Conservation (phyloP, 2,329 filamentous ascomycete species). For the Phyllosticta capitalensis region DNA sequence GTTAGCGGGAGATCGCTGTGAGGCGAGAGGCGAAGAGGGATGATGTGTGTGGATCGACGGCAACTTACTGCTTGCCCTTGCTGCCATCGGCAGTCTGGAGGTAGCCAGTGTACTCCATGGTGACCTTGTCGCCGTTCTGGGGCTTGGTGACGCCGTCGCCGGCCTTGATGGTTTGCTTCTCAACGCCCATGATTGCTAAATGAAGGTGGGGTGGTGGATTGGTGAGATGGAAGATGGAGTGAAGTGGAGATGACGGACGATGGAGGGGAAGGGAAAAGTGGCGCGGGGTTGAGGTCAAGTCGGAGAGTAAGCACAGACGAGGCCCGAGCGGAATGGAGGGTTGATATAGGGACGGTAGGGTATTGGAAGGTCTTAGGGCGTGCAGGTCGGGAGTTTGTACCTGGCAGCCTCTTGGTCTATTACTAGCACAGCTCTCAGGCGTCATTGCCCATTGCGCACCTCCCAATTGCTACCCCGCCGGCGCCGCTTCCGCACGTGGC, state of each 20-base stretch:
- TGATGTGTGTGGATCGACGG: not conserved
- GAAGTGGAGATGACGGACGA: not conserved
- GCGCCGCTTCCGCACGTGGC: not conserved
- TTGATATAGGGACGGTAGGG: not conserved
- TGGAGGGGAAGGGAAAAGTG: not conserved
- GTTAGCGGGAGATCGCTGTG: not conserved
- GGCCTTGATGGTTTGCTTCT: conserved; percentile 52
- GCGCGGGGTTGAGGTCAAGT: not conserved
- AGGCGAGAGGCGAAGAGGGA: not conserved
- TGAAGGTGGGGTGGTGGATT: not conserved
- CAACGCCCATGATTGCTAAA: conserved; percentile 45
- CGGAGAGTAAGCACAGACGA: not conserved
- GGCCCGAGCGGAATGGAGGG: not conserved
- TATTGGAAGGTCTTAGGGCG: too few relatives aligned
- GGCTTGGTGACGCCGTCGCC: conserved; percentile 57
- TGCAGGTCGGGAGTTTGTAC: too few relatives aligned
- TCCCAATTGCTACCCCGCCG: not conserved
- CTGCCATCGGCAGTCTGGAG: conserved; percentile 59
- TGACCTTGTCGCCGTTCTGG: conserved; percentile 59
- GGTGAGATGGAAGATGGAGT: not conserved
- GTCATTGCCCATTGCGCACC: not conserved
- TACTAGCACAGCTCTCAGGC: not conserved
- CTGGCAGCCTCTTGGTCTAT: not conserved
- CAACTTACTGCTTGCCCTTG: conserved; percentile 64
- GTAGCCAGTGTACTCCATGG: conserved; percentile 86